Percentiles rank a stretch among this genome's conserved stretches.
These are phyloP conservation scores for Lichtheimia ramosa DNA, from an alignment of 371 early-diverging fungal species.

Conservation along the genomic window DNA sequence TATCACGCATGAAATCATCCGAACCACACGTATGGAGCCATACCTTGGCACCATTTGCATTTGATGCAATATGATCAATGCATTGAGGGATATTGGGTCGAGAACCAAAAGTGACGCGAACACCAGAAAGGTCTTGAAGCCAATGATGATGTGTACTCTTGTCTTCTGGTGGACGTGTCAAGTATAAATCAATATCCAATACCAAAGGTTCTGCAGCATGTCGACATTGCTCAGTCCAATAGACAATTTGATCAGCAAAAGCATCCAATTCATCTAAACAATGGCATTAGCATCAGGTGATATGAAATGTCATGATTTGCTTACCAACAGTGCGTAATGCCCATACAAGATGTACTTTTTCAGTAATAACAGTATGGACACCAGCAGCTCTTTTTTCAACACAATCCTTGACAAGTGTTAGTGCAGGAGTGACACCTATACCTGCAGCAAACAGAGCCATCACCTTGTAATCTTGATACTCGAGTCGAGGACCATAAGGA, in stretches of 20 bases:
- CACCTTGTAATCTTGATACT: conserved; percentile 40
- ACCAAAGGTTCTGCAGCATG: conserved; percentile 21
- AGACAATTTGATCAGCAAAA: conserved; percentile 32
- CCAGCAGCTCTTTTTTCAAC: conserved; percentile 38
- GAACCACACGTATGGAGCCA: conserved; percentile 44
- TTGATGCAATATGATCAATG: conserved; percentile 25
- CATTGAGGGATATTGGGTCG: conserved; percentile 24
- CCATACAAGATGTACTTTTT: conserved; percentile 47
- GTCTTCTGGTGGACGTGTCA: conserved; percentile 28
- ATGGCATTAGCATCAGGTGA: background rate
- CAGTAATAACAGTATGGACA: conserved; percentile 30
- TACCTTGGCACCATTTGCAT: conserved; percentile 7
- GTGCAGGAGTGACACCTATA: conserved; percentile 47
- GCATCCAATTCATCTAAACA: conserved; percentile 29
- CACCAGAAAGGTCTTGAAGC: conserved; percentile 4
- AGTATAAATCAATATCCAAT: conserved; percentile 28
- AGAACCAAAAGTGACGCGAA: conserved; percentile 17
- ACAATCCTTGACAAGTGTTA: conserved; percentile 41
- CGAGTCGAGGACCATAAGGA: conserved; percentile 41
- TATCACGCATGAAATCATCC: conserved; percentile 29
- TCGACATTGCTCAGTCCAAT: conserved; percentile 24
- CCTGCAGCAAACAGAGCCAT: conserved; percentile 37
- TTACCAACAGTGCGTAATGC: conserved; percentile 33
- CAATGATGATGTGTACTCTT: conserved; percentile 11
- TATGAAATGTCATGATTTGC: background rate